A percentile compares a stretch with the other conserved stretches of the same genome.
Evolutionary conservation across 176 grass and related monocot species (phyloP).

Genomic region (Olyra latifolia): DNA sequence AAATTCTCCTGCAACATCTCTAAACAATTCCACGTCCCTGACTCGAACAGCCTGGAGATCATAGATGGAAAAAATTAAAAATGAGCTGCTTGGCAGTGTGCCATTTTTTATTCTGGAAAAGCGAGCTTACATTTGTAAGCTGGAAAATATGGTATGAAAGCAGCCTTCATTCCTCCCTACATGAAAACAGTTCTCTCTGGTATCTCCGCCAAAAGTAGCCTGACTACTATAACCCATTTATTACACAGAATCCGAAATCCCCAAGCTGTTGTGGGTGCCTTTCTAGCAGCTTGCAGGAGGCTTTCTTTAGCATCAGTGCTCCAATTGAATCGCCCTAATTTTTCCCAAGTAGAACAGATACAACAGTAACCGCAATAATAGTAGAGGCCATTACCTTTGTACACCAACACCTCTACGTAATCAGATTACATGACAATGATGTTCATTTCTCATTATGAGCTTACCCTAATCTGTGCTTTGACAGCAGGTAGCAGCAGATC

Average conservation of each 20-base stretch:
- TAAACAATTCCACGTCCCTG: constrained; percentile 77
- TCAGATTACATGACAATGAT: background rate
- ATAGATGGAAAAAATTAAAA: constrained; percentile 23
- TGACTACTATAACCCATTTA: constrained; percentile 82
- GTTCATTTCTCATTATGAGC: background rate
- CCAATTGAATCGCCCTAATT: constrained; percentile 90
- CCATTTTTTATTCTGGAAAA: background rate
- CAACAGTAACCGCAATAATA: constrained; percentile 65
- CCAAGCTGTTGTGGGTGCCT: constrained; percentile 65
- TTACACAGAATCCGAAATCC: constrained; percentile 81
- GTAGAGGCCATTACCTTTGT: constrained; percentile 13
- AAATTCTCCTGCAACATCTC: constrained; percentile 71
- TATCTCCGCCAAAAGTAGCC: constrained; percentile 74
- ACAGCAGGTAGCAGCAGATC: no score
- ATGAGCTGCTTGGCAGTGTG: background rate
- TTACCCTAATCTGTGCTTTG: no score
- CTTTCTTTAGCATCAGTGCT: constrained; percentile 90
- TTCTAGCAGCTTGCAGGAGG: constrained; percentile 83
- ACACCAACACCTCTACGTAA: constrained; percentile 1
- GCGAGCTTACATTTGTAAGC: constrained; percentile 69
- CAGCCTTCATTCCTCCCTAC: constrained; percentile 85
- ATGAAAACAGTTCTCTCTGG: constrained; percentile 85
- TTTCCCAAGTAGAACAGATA: constrained; percentile 90
- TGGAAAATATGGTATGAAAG: constrained; percentile 80
- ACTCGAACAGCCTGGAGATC: constrained; percentile 72